phyloP scores from a whole-genome alignment of 139 green algal species.

The Picochlorum costavermella region DNA sequence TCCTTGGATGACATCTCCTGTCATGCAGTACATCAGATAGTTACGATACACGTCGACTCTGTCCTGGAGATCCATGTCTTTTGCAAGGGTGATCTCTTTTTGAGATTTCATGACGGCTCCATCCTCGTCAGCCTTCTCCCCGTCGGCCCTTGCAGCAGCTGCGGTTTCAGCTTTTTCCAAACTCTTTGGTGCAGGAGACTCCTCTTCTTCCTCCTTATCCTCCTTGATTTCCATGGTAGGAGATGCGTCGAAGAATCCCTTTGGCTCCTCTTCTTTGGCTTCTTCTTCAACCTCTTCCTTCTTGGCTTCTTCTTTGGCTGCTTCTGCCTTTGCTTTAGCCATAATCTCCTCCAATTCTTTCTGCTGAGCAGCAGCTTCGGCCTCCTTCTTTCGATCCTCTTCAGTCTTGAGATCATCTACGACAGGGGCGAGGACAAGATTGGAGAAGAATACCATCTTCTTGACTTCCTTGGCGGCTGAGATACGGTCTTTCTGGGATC shows the following conservation, averaged over 20 bases:
- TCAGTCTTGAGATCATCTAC: slow-evolving; percentile 63
- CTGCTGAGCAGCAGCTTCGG: slow-evolving; percentile 24
- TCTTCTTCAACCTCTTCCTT: slow-evolving; percentile 40
- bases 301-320: slow-evolving; percentile 25
- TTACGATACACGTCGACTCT: slow-evolving; percentile 84
- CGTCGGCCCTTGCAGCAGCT: slow-evolving; percentile 16
- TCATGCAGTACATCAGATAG: slow-evolving; percentile 89
- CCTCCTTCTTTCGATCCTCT: slow-evolving; percentile 33
- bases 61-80: slow-evolving; percentile 70
- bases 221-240: background rate
- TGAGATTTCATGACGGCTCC: slow-evolving; percentile 46
- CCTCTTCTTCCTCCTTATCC: slow-evolving; percentile 9
- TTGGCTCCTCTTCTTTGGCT: slow-evolving; percentile 15
- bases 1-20: slow-evolving; percentile 76
- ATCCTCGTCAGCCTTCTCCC: slow-evolving; percentile 18
- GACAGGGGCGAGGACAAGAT: slow-evolving; percentile 75
- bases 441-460: slow-evolving; percentile 91
- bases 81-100: slow-evolving; percentile 89
- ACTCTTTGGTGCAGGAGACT: slow-evolving; percentile 10
- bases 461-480: slow-evolving; percentile 77
- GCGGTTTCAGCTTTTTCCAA: slow-evolving; percentile 43
- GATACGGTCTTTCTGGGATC: slow-evolving; percentile 46
- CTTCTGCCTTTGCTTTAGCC: slow-evolving; percentile 21
- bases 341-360: slow-evolving; percentile 42
- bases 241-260: background rate